phyloP scores from a whole-genome alignment of 768 basidiomycete species.

The Vararia minispora region DNA sequence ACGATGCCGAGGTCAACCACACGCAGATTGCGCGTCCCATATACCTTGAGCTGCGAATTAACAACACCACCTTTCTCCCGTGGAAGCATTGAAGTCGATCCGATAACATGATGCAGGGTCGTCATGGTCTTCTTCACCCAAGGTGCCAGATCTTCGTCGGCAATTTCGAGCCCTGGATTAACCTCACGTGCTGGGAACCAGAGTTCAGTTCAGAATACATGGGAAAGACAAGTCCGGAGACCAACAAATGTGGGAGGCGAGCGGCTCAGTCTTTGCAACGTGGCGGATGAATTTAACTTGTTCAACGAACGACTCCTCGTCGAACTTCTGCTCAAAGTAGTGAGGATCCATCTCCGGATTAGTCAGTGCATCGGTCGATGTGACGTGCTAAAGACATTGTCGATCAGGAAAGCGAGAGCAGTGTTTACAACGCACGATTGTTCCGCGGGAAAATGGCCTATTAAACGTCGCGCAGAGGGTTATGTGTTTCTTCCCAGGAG shows the following conservation, averaged over 20 bases:
- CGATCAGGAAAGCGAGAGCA: neutral
- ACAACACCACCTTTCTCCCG: constrained; percentile 40
- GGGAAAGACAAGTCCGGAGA: neutral
- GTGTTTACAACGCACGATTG: constrained; percentile 28
- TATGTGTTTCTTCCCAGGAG: constrained; percentile 32
- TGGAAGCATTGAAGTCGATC: constrained; percentile 45
- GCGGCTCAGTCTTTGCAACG: constrained; percentile 16
- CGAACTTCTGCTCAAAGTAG: constrained; percentile 20
- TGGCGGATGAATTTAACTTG: constrained; percentile 19
- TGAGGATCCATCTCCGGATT: constrained; percentile 22
- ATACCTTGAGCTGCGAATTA: constrained; percentile 34
- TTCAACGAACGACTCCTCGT: constrained; percentile 19
- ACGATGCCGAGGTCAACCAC: constrained; percentile 44
- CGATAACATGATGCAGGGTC: constrained; percentile 19
- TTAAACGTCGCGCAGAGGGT: constrained; percentile 27
- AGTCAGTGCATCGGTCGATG: constrained; percentile 18
- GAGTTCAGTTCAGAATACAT: neutral
- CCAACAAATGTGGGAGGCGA: constrained; percentile 18
- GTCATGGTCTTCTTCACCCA: constrained; percentile 17
- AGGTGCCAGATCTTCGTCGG: constrained; percentile 16
- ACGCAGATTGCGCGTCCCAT: constrained; percentile 46
- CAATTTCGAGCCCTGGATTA: constrained; percentile 20
- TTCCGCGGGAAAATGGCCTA: constrained; percentile 36
- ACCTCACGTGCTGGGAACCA: constrained; percentile 16
- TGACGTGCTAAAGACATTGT: constrained; percentile 18